Conservation (phyloP, 495 filamentous ascomycete species). For the Achaetomiella virescens region DNA sequence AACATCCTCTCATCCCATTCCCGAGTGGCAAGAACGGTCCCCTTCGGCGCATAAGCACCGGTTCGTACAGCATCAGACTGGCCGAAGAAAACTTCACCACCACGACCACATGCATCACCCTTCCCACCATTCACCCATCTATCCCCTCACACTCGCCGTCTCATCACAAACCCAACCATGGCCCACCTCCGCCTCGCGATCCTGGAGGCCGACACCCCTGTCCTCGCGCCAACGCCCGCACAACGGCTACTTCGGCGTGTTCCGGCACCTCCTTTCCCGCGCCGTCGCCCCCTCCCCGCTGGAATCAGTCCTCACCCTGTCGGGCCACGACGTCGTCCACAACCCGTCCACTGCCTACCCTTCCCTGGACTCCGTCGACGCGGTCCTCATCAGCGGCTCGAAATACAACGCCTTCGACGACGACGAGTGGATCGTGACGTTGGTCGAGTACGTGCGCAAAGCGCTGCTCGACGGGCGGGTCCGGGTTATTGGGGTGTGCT, state of each 20-base stretch:
- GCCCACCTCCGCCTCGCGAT: constrained; percentile 70
- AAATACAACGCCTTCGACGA: constrained; percentile 51
- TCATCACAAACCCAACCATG: constrained; percentile 1
- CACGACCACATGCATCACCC: background rate
- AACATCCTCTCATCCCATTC: background rate
- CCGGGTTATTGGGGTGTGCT: constrained; percentile 74
- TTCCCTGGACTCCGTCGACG: constrained; percentile 66
- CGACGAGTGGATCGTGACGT: constrained; percentile 65
- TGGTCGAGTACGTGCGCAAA: constrained; percentile 63
- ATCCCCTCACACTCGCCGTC: background rate
- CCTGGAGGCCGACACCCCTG: constrained; percentile 73
- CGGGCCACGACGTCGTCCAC: constrained; percentile 62
- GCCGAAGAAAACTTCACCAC: too few species aligned
- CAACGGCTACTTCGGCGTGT: constrained; percentile 66
- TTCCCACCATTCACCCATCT: background rate
- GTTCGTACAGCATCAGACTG: too few species aligned
- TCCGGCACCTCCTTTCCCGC: constrained; percentile 54
- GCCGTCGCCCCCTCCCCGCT: constrained; percentile 32
- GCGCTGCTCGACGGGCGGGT: constrained; percentile 44
- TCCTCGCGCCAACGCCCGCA: constrained; percentile 51
- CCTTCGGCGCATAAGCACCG: too few species aligned
- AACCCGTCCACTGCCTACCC: constrained; percentile 53
- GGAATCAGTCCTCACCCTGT: constrained; percentile 48
- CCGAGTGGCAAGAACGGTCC: background rate
- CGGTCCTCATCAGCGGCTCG: constrained; percentile 74